Conservation (phyloP, 805 yeast species). For the Cyberlindnera mycetangii region DNA sequence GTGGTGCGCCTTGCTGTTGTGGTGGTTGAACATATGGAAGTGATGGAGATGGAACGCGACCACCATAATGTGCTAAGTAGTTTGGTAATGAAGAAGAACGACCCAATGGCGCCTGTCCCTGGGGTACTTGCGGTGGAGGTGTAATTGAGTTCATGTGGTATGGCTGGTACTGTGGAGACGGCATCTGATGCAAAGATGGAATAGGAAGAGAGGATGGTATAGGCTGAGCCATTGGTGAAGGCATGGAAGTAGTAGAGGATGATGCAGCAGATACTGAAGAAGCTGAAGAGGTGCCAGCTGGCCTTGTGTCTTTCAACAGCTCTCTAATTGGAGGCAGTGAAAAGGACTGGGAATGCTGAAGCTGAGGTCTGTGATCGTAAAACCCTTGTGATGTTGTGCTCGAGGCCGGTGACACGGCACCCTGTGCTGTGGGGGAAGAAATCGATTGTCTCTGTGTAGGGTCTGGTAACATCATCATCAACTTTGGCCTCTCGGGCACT, state of each 20-base stretch:
- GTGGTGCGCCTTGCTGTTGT: background rate
- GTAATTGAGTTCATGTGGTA: constrained; percentile 3
- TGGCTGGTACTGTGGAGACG: constrained; percentile 7
- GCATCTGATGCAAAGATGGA: constrained; percentile 3
- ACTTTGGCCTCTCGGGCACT: constrained; percentile 13
- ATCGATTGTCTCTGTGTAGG: constrained; percentile 14
- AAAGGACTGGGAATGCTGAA: constrained; percentile 12
- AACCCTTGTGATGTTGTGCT: constrained; percentile 1
- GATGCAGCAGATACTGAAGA: background rate
- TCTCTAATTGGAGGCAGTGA: constrained; percentile 23
- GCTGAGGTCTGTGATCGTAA: constrained; percentile 11
- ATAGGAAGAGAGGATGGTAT: constrained; percentile 2
- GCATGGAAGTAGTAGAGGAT: background rate
- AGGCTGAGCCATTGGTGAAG: background rate
- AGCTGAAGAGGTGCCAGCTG: background rate
- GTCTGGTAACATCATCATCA: constrained; percentile 22
- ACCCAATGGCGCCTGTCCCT: background rate
- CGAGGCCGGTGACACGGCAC: constrained; percentile 2
- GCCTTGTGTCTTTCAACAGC: constrained; percentile 11
- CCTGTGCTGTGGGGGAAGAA: constrained; percentile 7
- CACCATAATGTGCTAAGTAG: constrained; percentile 9
- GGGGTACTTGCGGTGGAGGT: constrained; percentile 4
- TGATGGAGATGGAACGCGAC: constrained; percentile 9
- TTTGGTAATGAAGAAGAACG: constrained; percentile 13
- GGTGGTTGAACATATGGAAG: constrained; percentile 5